Evolutionary conservation across 495 filamentous ascomycete species (phyloP).

Genomic region (Tuber aestivum): DNA sequence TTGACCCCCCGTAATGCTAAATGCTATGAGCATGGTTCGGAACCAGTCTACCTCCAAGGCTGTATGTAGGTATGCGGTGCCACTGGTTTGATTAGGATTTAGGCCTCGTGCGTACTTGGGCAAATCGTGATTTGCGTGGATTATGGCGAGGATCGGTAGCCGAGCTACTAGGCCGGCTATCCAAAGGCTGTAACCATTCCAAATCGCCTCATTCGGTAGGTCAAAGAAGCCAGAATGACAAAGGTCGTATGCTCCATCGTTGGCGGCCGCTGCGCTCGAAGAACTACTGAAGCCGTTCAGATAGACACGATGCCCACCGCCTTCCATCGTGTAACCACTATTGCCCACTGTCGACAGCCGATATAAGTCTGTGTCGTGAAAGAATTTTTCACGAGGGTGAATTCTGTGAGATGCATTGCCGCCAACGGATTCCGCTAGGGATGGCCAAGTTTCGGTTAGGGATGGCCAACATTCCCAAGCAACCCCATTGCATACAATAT

Average conservation of each 20-base stretch:
- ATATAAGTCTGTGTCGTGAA: background rate
- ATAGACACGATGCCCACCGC: background rate
- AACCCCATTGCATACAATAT: background rate
- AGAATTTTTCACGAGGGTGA: background rate
- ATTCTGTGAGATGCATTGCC: background rate
- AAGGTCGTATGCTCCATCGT: background rate
- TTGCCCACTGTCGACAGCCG: background rate
- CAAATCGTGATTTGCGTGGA: background rate
- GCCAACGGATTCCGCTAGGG: background rate
- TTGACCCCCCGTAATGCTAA: background rate
- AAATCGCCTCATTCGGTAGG: background rate
- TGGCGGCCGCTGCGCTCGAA: too few relatives aligned
- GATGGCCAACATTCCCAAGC: background rate
- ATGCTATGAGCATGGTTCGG: background rate
- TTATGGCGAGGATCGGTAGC: background rate
- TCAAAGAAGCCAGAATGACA: background rate
- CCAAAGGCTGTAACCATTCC: background rate
- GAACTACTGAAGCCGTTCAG: background rate
- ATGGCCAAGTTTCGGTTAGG: background rate
- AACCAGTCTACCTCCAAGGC: background rate
- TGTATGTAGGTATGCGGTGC: background rate
- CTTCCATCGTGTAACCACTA: too few relatives aligned
- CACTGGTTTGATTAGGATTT: background rate
- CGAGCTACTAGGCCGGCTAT: background rate
- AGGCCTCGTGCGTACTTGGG: background rate